Conservation (phyloP, 2,329 filamentous ascomycete genomes). For the Sphaerostilbella broomeana region DNA sequence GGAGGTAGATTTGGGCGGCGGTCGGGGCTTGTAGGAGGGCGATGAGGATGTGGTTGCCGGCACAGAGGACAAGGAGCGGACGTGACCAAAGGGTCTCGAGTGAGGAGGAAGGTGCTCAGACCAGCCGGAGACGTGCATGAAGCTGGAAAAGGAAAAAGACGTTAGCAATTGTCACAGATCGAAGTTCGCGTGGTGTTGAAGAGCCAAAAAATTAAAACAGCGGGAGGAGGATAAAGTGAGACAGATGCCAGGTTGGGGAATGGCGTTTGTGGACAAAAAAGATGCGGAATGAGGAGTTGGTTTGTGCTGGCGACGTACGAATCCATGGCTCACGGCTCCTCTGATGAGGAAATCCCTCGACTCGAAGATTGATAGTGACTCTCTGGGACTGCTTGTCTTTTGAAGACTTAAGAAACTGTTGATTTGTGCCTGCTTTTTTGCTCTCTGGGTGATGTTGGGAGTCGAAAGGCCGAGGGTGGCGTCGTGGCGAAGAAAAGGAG, state of each 20-base stretch:
- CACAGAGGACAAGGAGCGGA: slow-evolving; percentile 48
- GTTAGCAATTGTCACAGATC: too few relatives aligned
- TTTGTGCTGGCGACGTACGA: slow-evolving; percentile 26
- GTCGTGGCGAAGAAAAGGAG: neutral
- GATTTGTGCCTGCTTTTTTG: neutral
- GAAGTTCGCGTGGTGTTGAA: neutral
- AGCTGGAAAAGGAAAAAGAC: slow-evolving; percentile 33
- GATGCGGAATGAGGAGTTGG: slow-evolving; percentile 5
- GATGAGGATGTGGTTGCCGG: slow-evolving; percentile 26
- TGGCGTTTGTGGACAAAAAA: slow-evolving; percentile 5
- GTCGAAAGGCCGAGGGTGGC: too few relatives aligned
- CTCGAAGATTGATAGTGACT: too few relatives aligned
- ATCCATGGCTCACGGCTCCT: slow-evolving; percentile 20
- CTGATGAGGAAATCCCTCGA: too few relatives aligned
- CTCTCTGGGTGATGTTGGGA: neutral
- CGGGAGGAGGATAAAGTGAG: slow-evolving; percentile 6
- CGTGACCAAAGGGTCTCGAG: slow-evolving; percentile 39
- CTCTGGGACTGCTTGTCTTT: too few relatives aligned
- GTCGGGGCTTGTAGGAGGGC: slow-evolving; percentile 31
- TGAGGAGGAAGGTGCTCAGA: slow-evolving; percentile 34
- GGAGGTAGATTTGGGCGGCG: slow-evolving; percentile 32
- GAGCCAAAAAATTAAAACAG: neutral
- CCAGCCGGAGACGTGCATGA: slow-evolving; percentile 49
- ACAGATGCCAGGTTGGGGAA: neutral
- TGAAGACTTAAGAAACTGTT: too few relatives aligned